Base-by-base conservation (phyloP, 768 basidiomycete species). In the Crucibulum laeve region DNA sequence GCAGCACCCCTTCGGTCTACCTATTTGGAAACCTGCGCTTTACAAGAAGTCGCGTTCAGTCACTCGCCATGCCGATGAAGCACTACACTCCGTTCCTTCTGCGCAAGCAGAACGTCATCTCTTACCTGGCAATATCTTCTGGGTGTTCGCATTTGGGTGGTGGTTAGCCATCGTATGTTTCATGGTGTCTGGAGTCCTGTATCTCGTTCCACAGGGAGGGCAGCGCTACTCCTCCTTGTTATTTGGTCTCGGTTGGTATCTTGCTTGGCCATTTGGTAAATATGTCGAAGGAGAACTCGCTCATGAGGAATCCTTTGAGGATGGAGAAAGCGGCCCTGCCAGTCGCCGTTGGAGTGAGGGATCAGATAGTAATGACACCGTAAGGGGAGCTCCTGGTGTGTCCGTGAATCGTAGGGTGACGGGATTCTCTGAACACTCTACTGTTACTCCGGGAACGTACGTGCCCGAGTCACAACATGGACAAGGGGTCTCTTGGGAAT, bases 21-120 rank as follows among this genome's bases (percentile, higher is more conserved):
- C 91, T 28, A 97, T 99, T 60, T 99, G 96, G 96, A 99, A 99
- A 63, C 96, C 96, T 17, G 96, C 96, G 0, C 65, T 99, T 45
- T 99, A 99, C 81, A 93, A 94, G 67, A 99, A 99, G 61, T 87
- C 89, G 24, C 85, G 96, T 24, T 91, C 94, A 2, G 90, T 99
- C 54, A 97, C 94, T 38, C 90, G 95, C 40, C 81, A 92, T 66
- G 96, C 96, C 26, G 96, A 99, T 62, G 83, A 88, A 46, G 96
- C 89, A 0, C 79, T 99, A 3, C 96, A 99, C 60, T 79, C 87
- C 10, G 76, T 90, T 23, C 96, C 96, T 1, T 95, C 91, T 15
- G 87, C 91, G 2, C 89, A 92, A 49, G 92, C 90, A 2, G 92
- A 95, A 56, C 82, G 91, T 22, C 95, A 97, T 66, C 73, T 97